phyloP scores from a whole-genome alignment of 2,329 filamentous ascomycete species.

The Fusarium tricinctum region DNA sequence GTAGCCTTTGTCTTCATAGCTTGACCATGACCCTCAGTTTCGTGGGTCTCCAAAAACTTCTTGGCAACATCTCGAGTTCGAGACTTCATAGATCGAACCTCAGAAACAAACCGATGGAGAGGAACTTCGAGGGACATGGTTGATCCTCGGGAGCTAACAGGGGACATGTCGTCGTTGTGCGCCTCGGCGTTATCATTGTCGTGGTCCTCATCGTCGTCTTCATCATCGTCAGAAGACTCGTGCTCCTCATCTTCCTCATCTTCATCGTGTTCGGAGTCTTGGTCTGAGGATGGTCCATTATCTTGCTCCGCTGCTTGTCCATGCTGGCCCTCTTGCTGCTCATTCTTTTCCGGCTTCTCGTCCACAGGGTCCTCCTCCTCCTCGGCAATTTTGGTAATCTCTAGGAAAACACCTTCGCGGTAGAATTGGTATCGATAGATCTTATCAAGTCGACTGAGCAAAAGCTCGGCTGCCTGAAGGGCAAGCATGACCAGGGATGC shows the following conservation, averaged over 20 bases:
- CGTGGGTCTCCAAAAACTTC: conserved; percentile 86
- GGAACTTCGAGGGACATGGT: conserved; percentile 74
- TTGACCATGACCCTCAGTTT: conserved; percentile 79
- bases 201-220: conserved; percentile 68
- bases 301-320: conserved; percentile 49
- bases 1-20: conserved; percentile 83
- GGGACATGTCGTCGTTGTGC: conserved; percentile 72
- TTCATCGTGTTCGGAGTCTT: conserved; percentile 49
- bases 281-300: conserved; percentile 51
- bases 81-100: conserved; percentile 69
- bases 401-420: conserved; percentile 92
- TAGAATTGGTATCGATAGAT: conserved; percentile 98
- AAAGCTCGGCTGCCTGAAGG: conserved; percentile 88
- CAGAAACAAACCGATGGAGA: conserved; percentile 62
- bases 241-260: conserved; percentile 54
- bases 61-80: conserved; percentile 83
- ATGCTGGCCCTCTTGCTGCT: conserved; percentile 45
- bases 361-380: conserved; percentile 57
- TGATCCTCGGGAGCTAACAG: conserved; percentile 74
- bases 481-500: conserved; percentile 87
- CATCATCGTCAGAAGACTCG: conserved; percentile 59
- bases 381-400: conserved; percentile 84
- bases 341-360: conserved; percentile 29
- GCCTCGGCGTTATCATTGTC: conserved; percentile 65
- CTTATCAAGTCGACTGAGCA: conserved; percentile 84